Evolutionary conservation across 2,329 filamentous ascomycete genomes (phyloP).

Genomic region (Penicillium sp.): DNA sequence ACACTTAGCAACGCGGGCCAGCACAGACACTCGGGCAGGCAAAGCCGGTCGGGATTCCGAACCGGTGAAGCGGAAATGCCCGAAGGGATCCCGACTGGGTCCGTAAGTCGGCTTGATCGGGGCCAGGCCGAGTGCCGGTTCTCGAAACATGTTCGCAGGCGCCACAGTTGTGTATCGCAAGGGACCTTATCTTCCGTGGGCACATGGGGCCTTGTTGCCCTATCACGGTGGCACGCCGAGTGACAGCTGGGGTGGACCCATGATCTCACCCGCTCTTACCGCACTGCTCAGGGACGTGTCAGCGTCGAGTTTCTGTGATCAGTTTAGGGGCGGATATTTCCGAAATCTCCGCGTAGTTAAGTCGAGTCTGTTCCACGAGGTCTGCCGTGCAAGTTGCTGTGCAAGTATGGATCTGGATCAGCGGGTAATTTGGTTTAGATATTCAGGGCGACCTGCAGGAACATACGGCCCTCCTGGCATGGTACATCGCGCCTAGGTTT

Average conservation of each 20-base stretch:
- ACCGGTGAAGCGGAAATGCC: constrained; percentile 24
- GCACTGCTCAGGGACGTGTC: constrained; percentile 3
- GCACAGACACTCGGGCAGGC: constrained; percentile 13
- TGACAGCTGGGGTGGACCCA: constrained; percentile 2
- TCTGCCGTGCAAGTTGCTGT: background rate
- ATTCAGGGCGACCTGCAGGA: background rate
- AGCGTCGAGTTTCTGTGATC: background rate
- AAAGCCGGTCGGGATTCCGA: constrained; percentile 23
- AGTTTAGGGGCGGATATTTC: constrained; percentile 7
- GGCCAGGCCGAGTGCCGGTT: constrained; percentile 15
- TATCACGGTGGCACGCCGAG: constrained; percentile 2
- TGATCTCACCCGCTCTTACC: constrained; percentile 5
- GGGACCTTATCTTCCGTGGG: constrained; percentile 2
- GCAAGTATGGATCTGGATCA: background rate
- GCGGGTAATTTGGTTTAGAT: background rate
- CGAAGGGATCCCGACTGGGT: constrained; percentile 23
- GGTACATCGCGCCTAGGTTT: background rate
- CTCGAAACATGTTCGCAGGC: background rate
- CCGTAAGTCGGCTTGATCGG: constrained; percentile 13
- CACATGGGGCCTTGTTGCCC: background rate
- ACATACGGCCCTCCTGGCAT: background rate
- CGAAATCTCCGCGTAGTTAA: background rate
- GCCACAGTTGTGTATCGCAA: background rate
- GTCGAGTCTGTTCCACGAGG: background rate
- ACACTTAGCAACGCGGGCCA: background rate